Evolutionary conservation across 495 filamentous ascomycete genomes (phyloP).

Genomic region (Penicillium lividum): DNA sequence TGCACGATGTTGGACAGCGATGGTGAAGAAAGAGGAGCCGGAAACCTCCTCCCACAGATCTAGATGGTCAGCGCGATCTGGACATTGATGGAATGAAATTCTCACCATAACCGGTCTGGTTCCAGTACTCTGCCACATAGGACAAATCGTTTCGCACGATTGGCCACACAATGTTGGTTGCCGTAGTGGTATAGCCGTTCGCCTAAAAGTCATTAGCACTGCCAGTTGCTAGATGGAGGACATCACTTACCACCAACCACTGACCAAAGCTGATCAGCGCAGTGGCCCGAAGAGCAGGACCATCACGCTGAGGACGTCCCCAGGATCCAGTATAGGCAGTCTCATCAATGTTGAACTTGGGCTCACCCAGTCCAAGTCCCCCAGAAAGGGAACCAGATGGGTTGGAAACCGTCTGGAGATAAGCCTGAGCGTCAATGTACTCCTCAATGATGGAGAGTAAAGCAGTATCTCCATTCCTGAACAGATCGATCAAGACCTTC

Average conservation of each 20-base stretch:
- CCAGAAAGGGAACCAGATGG: conserved; percentile 46
- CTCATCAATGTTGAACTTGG: conserved; percentile 60
- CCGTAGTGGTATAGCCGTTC: conserved; percentile 34
- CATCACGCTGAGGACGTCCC: conserved; percentile 66
- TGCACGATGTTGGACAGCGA: conserved; percentile 56
- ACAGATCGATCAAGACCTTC: conserved; percentile 60
- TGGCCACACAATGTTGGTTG: conserved; percentile 47
- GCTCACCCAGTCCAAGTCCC: conserved; percentile 57
- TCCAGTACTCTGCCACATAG: conserved; percentile 77
- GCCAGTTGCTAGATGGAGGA: too few species aligned
- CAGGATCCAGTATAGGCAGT: conserved; percentile 55
- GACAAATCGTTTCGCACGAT: conserved; percentile 59
- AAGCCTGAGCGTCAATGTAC: conserved; percentile 60
- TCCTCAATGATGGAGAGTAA: conserved; percentile 56
- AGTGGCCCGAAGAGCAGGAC: conserved; percentile 49
- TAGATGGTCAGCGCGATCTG: conserved; percentile 8
- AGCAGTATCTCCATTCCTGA: conserved; percentile 54
- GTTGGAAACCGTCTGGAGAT: conserved; percentile 57
- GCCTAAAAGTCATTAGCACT: conserved; percentile 7
- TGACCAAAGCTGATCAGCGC: conserved; percentile 41
- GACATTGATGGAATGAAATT: conserved; percentile 29
- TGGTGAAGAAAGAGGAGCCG: conserved; percentile 64
- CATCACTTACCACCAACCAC: conserved; percentile 31
- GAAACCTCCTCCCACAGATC: conserved; percentile 74
- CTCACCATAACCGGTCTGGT: conserved; percentile 42